phyloP scores from a whole-genome alignment of 2,329 filamentous ascomycete species.

The Blastomyces gilchristii region DNA sequence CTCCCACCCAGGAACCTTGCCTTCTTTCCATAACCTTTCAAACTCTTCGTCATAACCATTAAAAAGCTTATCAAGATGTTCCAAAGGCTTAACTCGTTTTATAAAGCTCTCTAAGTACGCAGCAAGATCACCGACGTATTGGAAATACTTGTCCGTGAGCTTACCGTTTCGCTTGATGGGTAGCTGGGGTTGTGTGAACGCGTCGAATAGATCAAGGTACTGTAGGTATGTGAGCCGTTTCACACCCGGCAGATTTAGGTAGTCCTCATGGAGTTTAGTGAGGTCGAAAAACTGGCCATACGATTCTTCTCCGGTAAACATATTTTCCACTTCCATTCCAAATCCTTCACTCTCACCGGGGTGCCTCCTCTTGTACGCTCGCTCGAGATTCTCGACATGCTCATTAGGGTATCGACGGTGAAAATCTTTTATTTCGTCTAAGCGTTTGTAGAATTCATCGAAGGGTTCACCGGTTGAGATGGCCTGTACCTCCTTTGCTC shows the following conservation, averaged over 20 bases:
- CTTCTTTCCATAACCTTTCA: slow-evolving; percentile 67
- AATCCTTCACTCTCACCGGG: slow-evolving; percentile 54
- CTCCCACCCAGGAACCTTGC: slow-evolving; percentile 71
- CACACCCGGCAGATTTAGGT: slow-evolving; percentile 76
- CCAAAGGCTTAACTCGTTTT: slow-evolving; percentile 69
- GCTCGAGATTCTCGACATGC: slow-evolving; percentile 87
- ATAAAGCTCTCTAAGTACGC: slow-evolving; percentile 83
- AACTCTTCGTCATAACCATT: slow-evolving; percentile 72
- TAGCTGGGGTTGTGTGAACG: slow-evolving; percentile 63
- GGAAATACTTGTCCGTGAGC: slow-evolving; percentile 84
- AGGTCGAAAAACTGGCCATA: slow-evolving; percentile 90
- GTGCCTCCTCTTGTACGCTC: slow-evolving; percentile 67
- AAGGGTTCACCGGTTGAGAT: slow-evolving; percentile 80
- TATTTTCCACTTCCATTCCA: slow-evolving; percentile 65
- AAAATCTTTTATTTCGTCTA: slow-evolving; percentile 72
- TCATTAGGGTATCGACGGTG: slow-evolving; percentile 89
- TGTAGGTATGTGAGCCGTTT: slow-evolving; percentile 84
- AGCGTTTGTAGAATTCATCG: slow-evolving; percentile 80
- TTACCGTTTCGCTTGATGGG: slow-evolving; percentile 73
- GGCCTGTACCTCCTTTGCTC: slow-evolving; percentile 69
- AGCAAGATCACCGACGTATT: slow-evolving; percentile 70
- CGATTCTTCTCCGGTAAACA: slow-evolving; percentile 93
- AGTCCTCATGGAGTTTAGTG: slow-evolving; percentile 72
- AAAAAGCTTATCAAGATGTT: slow-evolving; percentile 73
- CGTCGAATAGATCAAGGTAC: slow-evolving; percentile 85